Base-by-base conservation (phyloP, 225 moss, liverwort and hornwort genomes). In the Thuidium tamariscinum region DNA sequence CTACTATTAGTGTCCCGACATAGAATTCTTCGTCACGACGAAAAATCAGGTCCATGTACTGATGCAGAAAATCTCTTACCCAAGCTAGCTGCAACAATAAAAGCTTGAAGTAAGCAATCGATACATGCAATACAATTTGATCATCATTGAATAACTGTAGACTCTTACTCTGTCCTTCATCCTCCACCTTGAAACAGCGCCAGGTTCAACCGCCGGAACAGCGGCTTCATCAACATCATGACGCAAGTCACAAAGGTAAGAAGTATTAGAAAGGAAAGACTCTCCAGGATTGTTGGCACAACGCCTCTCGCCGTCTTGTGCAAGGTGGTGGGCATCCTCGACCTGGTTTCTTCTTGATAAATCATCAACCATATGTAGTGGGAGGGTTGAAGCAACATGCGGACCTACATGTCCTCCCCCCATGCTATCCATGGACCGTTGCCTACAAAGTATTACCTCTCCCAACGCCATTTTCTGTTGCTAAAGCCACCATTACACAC, bases 131-230 rank as follows among this genome's bases (percentile, higher is more conserved):
- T 32, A 77, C 39, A 70, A 51, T 83, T 66, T 34, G 21, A 86
- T 68, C 56, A 75, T 60, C 6, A 52, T 42, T 25, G 42, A 54
- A 82, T 27, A 22, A n/a, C 80, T 65, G 9, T 54, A 74, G 79
- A 82, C 41, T 77, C 96, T 96, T 92, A 98, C 98, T 95, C 96
- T 92, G 88, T 98, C 98, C 91, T 98, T 98, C 98, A 98, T 96
- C 88, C 96, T 93, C 98, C 98, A 98, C 91, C 93, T 96, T 68
- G 95, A 95, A 77, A 95, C 94, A 83, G 92, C 89, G 88, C 95
- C 93, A 87, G 88, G 87, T 91, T 96, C 96, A 65, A 88, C 88
- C 73, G 84, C 81, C 30, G 93, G 94, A 55, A 86, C 93, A 64
- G 88, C 77, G 64, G 95, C 90, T 85, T 93, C 93, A 85, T 95